Percentiles rank a stretch among this genome's conserved stretches.
Conservation (phyloP, 768 basidiomycete species). For the Mycena leptocephala region DNA sequence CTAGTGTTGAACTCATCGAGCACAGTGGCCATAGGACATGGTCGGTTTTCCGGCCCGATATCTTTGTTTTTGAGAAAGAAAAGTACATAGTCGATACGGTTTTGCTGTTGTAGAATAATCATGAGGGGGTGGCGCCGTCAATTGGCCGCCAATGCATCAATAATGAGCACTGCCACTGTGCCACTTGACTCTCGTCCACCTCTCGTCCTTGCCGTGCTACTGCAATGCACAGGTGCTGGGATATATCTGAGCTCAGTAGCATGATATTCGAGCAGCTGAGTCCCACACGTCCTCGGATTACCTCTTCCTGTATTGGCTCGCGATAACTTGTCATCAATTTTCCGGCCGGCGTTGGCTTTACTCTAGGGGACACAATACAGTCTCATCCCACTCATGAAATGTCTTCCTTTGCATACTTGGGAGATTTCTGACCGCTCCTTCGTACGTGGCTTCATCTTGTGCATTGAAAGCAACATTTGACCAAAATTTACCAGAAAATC, state of each 20-base stretch:
- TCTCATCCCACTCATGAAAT: slow-evolving; percentile 5
- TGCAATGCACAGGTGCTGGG: slow-evolving; percentile 15
- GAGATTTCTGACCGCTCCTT: not conserved
- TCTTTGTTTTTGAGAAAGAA: too few relatives aligned
- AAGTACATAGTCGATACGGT: too few relatives aligned
- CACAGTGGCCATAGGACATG: too few relatives aligned
- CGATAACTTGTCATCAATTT: not conserved
- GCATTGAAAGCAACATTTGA: not conserved
- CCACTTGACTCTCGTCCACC: too few relatives aligned
- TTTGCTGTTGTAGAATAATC: too few relatives aligned
- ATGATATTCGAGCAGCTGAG: slow-evolving; percentile 5
- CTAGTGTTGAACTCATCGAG: too few relatives aligned
- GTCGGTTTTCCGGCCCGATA: too few relatives aligned
- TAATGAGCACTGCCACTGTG: too few relatives aligned
- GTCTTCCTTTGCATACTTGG: not conserved
- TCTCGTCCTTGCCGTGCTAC: too few relatives aligned
- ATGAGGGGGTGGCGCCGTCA: too few relatives aligned
- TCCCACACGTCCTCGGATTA: too few relatives aligned
- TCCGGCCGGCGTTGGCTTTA: not conserved
- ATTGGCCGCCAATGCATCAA: too few relatives aligned
- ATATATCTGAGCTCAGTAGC: not conserved
- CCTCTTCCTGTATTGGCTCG: not conserved
- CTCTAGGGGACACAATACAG: not conserved
- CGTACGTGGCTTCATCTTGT: not conserved
- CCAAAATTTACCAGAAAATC: slow-evolving; percentile 7